Evolutionary conservation across 2,329 filamentous ascomycete species (phyloP), one percentile per base, ranked within the genome.

Genomic region (Diplodia intermedia): DNA sequence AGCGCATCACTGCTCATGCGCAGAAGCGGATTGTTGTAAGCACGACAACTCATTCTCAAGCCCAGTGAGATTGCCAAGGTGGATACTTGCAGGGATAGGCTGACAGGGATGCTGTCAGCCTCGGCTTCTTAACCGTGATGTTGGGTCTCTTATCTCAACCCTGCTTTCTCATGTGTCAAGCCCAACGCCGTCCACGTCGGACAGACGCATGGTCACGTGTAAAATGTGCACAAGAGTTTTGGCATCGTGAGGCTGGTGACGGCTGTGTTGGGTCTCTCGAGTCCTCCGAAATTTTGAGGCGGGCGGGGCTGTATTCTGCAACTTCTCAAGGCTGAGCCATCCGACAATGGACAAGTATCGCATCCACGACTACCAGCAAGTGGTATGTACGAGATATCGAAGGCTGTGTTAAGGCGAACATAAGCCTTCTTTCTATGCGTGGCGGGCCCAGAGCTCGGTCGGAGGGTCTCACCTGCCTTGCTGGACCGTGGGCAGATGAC

Each of bases 131-230:
- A 50, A 5, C 20, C 9, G n/a, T n/a, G 6, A 50, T 14, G 47
- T 50, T 2, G 9, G 47, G 6, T 20, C 47, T 12, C 14, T 26
- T 20, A 50, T 26, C n/a, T 12, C 1, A 50, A 20, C 47, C 47
- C 47, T 50, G 47, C 11, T 26, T 20, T 50, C 47, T 50, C 47
- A 50, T n/a, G 47, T 50, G 47, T 50, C 18, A 50, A n/a, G 47
- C 47, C n/a, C 23, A n/a, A n/a, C n/a, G n/a, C n/a, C n/a, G n/a
- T 11, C 47, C 9, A 5, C 47, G 23, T 50, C n/a, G 7, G 9
- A n/a, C 18, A 23, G 47, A 23, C 11, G 47, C 47, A 50, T n/a
- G n/a, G 47, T n/a, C n/a, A 20, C 9, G 47, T n/a, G n/a, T 12
- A 8, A 4, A n/a, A 50, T 26, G 6, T 50, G 6, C n/a, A 26